Percentiles rank a stretch among this genome's conserved stretches.
These are phyloP conservation scores for Lactarius deliciosus DNA, from an alignment of 768 basidiomycete genomes.

Conservation along the genomic window DNA sequence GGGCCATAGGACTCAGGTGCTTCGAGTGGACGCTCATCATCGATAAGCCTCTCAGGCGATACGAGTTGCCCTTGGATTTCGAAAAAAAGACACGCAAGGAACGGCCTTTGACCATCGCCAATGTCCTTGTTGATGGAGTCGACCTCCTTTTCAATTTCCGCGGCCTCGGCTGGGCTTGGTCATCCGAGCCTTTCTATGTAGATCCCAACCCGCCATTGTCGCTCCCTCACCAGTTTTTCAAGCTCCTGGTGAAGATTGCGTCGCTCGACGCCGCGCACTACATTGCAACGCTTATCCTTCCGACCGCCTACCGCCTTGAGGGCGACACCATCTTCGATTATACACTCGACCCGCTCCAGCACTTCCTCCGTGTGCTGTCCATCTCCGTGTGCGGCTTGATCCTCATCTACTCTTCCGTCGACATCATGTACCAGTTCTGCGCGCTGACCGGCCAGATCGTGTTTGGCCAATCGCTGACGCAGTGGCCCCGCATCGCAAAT, in stretches of 20 bases:
- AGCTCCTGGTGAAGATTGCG: constrained; percentile 7
- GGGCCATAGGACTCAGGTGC: constrained; percentile 14
- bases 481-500: constrained; percentile 41
- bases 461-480: constrained; percentile 35
- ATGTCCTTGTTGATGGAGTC: constrained; percentile 22
- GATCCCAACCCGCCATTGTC: neutral
- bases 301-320: constrained; percentile 14
- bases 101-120: constrained; percentile 1
- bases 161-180: constrained; percentile 30
- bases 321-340: constrained; percentile 28
- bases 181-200: constrained; percentile 18
- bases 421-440: constrained; percentile 32
- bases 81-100: constrained; percentile 2
- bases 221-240: neutral
- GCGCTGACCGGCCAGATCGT: constrained; percentile 34
- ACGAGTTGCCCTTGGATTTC: neutral
- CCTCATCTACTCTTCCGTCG: constrained; percentile 29
- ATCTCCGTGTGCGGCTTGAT: constrained; percentile 22
- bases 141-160: constrained; percentile 29
- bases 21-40: constrained; percentile 26
- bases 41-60: constrained; percentile 14
- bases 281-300: constrained; percentile 14
- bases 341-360: constrained; percentile 6
- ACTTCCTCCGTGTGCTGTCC: constrained; percentile 1
- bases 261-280: constrained; percentile 23